A percentile compares a stretch with the other conserved stretches of the same genome.
phyloP scores from a whole-genome alignment of 108 stramenopile species.

The Fragilariopsis cylindrus region DNA sequence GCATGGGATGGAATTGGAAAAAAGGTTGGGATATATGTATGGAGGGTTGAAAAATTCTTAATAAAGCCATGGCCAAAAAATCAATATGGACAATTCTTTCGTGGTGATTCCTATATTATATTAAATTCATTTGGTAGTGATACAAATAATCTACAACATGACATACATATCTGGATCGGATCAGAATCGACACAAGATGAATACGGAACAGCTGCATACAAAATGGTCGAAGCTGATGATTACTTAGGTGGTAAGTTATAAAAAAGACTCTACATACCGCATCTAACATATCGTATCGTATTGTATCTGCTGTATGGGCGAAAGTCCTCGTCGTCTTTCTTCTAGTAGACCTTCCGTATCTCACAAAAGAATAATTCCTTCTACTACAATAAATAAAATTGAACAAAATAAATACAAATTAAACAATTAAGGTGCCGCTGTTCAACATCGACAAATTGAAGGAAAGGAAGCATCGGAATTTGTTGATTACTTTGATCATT shows the following conservation, averaged over 20 bases:
- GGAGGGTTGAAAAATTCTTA: conserved; percentile 88
- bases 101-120: conserved; percentile 90
- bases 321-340: no score
- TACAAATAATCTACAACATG: conserved; percentile 42
- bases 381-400: no score
- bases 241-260: conserved; percentile 53
- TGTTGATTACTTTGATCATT: conserved; percentile 46
- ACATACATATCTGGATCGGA: conserved; percentile 88
- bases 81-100: conserved; percentile 78
- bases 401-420: no score
- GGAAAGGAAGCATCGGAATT: conserved; percentile 80
- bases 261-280: no score
- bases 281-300: no score
- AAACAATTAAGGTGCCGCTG: conserved; percentile 29
- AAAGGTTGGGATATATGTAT: conserved; percentile 62
- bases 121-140: conserved; percentile 51
- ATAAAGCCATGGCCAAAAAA: conserved; percentile 50
- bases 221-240: conserved; percentile 94
- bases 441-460: conserved; percentile 91
- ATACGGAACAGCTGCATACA: conserved; percentile 86
- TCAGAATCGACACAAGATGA: conserved; percentile 88
- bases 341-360: no score
- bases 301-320: no score
- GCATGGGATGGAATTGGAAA: conserved; percentile 55
- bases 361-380: no score